These are phyloP conservation scores for Nicotiana sylvestris DNA, from an alignment of 257 asterid species.

Conservation along the genomic window DNA sequence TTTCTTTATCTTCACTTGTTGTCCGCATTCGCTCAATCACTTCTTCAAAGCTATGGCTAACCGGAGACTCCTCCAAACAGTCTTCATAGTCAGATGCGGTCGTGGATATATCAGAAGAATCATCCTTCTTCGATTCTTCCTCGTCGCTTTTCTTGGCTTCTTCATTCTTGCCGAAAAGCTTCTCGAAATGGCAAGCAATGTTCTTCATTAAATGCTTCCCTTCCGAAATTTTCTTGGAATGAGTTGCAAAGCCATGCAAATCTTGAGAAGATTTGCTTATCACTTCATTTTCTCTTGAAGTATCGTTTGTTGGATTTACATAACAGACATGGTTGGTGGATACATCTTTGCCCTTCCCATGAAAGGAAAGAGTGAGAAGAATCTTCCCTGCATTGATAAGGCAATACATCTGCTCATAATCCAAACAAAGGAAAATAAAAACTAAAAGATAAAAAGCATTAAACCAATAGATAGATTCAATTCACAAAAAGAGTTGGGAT, in stretches of 20 bases:
- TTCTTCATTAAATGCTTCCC: constrained; percentile 63
- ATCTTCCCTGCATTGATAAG: constrained; percentile 52
- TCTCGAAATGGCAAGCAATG: constrained; percentile 65
- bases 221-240: constrained; percentile 36
- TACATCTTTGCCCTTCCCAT: constrained; percentile 45
- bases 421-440: not conserved
- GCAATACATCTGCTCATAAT: not conserved
- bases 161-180: constrained; percentile 50
- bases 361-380: constrained; percentile 66
- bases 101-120: constrained; percentile 44
- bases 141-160: constrained; percentile 37
- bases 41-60: constrained; percentile 45
- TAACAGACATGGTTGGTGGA: constrained; percentile 23
- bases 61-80: constrained; percentile 25
- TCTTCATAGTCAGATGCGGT: constrained; percentile 51
- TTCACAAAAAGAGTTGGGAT: not conserved
- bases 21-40: constrained; percentile 41
- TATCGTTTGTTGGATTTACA: constrained; percentile 23
- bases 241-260: constrained; percentile 21
- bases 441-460: not conserved
- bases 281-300: constrained; percentile 24
- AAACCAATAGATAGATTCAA: not conserved
- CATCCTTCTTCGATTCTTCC: constrained; percentile 35
- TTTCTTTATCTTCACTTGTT: constrained; percentile 31
- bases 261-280: constrained; percentile 28